phyloP scores from a whole-genome alignment of 352 stramenopile genomes.

The Chrysophaeum taylorii region DNA sequence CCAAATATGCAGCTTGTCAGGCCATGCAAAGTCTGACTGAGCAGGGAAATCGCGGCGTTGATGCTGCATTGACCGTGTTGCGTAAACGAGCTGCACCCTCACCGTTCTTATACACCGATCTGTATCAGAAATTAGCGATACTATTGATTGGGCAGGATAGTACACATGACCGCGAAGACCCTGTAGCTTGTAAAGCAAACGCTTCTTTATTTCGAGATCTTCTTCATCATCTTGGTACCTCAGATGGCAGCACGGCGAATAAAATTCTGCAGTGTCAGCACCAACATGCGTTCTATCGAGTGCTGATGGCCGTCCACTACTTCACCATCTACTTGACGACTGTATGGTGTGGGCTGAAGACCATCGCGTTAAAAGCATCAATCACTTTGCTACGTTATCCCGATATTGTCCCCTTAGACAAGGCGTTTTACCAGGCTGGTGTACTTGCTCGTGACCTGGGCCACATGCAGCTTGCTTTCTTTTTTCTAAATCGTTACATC shows the following conservation, averaged over 20 bases:
- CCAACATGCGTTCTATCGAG: constrained; percentile 51
- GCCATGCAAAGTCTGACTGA: constrained; percentile 39
- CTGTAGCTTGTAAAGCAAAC: too few species aligned
- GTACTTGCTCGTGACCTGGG: constrained; percentile 62
- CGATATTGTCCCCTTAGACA: constrained; percentile 72
- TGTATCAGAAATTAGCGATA: constrained; percentile 36
- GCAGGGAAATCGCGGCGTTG: constrained; percentile 7
- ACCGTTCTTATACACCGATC: not conserved
- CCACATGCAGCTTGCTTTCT: constrained; percentile 77
- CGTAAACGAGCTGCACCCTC: constrained; percentile 57
- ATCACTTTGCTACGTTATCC: constrained; percentile 70
- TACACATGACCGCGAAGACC: constrained; percentile 42
- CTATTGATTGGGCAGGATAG: constrained; percentile 41
- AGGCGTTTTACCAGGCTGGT: constrained; percentile 81
- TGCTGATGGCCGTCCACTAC: constrained; percentile 49
- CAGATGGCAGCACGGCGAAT: constrained; percentile 15
- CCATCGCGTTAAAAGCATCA: constrained; percentile 35
- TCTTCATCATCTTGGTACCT: constrained; percentile 15
- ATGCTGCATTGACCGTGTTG: too few species aligned
- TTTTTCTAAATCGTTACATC: constrained; percentile 86
- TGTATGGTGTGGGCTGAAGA: constrained; percentile 24
- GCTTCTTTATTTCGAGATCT: too few species aligned
- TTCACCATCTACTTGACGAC: not conserved
- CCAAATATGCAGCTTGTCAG: constrained; percentile 71
- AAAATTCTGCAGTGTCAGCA: too few species aligned